Percentiles rank a stretch among this genome's conserved stretches.
Conservation (phyloP, 2,329 filamentous ascomycete genomes). For the Neoascochyta sp. region DNA sequence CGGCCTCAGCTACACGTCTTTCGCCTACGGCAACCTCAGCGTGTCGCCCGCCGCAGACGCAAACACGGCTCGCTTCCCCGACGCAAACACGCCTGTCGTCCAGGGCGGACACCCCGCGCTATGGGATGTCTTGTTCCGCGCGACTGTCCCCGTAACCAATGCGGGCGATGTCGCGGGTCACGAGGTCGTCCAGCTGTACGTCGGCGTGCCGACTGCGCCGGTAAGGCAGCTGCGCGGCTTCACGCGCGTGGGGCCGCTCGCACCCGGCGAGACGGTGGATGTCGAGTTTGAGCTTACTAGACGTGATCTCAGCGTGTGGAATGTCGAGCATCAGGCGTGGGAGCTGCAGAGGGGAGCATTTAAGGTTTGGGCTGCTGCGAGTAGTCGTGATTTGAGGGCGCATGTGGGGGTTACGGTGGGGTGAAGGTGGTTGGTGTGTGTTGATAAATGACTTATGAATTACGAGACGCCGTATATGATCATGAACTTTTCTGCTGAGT, state of each 20-base stretch:
- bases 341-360: constrained; percentile 42
- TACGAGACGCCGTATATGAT: not conserved
- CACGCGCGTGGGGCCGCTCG: constrained; percentile 63
- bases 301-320: constrained; percentile 84
- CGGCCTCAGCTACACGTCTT: constrained; percentile 71
- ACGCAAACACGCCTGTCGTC: constrained; percentile 14
- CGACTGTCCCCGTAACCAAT: constrained; percentile 65
- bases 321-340: constrained; percentile 73
- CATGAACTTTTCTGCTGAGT: too few relatives aligned
- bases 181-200: constrained; percentile 69
- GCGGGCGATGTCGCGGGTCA: constrained; percentile 61
- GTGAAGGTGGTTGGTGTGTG: too few relatives aligned
- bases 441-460: not conserved
- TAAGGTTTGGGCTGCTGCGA: constrained; percentile 34
- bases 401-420: too few relatives aligned
- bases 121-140: constrained; percentile 64
- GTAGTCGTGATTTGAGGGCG: constrained; percentile 35
- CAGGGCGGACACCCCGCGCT: constrained; percentile 46
- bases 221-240: constrained; percentile 68
- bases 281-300: constrained; percentile 68
- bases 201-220: constrained; percentile 61
- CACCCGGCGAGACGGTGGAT: constrained; percentile 59
- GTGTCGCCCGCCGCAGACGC: constrained; percentile 51
- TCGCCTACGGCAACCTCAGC: constrained; percentile 63
- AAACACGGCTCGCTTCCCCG: constrained; percentile 10